Base-by-base conservation (phyloP, 2,329 filamentous ascomycete species). In the Kalaharituber pfeilii region DNA sequence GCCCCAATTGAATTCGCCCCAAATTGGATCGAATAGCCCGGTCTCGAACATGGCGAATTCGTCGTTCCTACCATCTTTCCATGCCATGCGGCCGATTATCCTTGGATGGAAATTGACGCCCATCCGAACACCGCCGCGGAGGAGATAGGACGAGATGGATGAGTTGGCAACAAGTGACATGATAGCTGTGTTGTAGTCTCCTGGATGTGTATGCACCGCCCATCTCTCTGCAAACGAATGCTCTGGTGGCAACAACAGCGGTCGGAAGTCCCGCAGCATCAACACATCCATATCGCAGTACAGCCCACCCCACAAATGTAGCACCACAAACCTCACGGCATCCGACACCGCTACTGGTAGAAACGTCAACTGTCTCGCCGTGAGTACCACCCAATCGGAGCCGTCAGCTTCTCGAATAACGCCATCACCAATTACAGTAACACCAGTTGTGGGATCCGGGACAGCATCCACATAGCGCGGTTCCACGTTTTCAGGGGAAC, bases 11-110 rank as follows among this genome's bases (percentile, higher is more conserved):
- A 75, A 75, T 58, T 76, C 73, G 1, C 73, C 73, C 75, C 75
- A 77, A 60, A 77, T 75, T 0, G 75, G 74, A 59, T 77, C 75
- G 54, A 77, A 76, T 3, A 74, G 71, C 4, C 71, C 74, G 1
- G 73, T 76, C 62, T 77, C 74, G n/a, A 77, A 68, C 74, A 76
- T 77, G 8, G 72, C 67, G 52, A 76, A 72, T 54, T 77, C 74
- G 3, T 71, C 69, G 53, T 75, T 74, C 49, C 73, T 69, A 2
- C 70, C 69, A 56, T 77, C 75, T 60, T 76, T 76, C 67, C 74
- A 75, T 2, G 74, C 72, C 72, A 77, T 76, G 49, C 74, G 70
- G 2, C 75, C 74, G 24, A 77, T 69, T 4, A 77, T 71, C 18
- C 73, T 68, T 1, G 75, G 75, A 54, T 77, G 75, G 63, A 76